Percentiles rank a stretch among this genome's conserved stretches.
These are phyloP conservation scores for Friedmanniomyces simplex DNA, from an alignment of 495 filamentous ascomycete genomes.

Conservation along the genomic window DNA sequence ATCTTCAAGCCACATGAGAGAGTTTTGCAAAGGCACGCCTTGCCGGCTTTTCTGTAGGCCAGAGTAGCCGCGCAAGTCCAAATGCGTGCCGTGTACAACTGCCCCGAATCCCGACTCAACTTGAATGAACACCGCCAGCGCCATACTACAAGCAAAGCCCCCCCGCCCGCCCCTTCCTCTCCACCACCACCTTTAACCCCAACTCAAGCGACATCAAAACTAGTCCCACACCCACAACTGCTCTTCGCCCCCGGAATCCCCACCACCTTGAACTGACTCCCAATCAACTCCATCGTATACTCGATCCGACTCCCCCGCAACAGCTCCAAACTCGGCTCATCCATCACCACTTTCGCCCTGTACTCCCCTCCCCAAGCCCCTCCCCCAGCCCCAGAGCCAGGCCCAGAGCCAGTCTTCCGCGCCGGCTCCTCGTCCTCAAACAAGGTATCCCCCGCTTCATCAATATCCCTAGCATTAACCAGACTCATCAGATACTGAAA, in stretches of 20 bases:
- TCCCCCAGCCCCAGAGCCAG: no score
- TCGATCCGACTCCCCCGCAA: conserved; percentile 89
- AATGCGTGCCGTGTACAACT: no score
- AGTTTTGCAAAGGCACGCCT: no score
- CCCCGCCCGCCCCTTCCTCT: background rate
- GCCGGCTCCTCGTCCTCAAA: conserved; percentile 37
- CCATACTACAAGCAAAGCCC: no score
- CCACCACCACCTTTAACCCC: no score
- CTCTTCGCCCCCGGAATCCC: conserved; percentile 84
- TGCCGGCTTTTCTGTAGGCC: no score
- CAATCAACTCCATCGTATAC: conserved; percentile 93
- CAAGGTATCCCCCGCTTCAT: conserved; percentile 67
- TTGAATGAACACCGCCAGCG: no score
- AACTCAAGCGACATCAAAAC: conserved; percentile 70
- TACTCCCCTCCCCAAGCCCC: conserved; percentile 23
- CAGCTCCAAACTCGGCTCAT: conserved; percentile 75
- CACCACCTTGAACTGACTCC: conserved; percentile 93
- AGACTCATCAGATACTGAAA: conserved; percentile 96
- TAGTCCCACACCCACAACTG: conserved; percentile 95
- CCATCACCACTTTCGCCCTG: conserved; percentile 78
- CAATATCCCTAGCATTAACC: conserved; percentile 46
- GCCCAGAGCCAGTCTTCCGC: no score
- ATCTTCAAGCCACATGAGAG: no score
- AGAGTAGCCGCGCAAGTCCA: no score
- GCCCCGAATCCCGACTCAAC: no score